Evolutionary conservation across 2,329 filamentous ascomycete genomes (phyloP).

Genomic region (Cladobotryum mycophilum): DNA sequence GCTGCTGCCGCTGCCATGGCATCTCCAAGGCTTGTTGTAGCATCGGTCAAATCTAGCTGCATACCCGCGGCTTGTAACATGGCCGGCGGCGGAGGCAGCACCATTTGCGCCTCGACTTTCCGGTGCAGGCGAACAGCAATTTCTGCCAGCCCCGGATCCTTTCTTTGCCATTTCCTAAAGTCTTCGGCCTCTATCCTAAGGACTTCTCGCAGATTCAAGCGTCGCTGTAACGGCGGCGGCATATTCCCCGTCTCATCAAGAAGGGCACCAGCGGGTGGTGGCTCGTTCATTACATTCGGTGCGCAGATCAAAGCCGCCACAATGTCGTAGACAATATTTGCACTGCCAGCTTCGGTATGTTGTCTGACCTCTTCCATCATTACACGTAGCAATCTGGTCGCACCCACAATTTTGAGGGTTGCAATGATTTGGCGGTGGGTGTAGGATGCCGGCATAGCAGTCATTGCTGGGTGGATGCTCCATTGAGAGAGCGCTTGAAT

Average conservation of each 20-base stretch:
- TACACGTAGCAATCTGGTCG: conserved; percentile 51
- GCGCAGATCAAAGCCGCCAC: conserved; percentile 64
- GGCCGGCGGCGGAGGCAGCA: conserved; percentile 31
- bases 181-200: conserved; percentile 53
- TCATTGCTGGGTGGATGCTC: conserved; percentile 52
- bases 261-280: conserved; percentile 24
- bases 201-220: conserved; percentile 53
- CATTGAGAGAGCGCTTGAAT: conserved; percentile 61
- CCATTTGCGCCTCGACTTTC: conserved; percentile 60
- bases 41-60: conserved; percentile 33
- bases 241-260: conserved; percentile 32
- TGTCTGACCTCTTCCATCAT: conserved; percentile 63
- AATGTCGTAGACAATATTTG: conserved; percentile 60
- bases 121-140: conserved; percentile 56
- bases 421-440: conserved; percentile 65
- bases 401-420: conserved; percentile 55
- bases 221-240: conserved; percentile 35
- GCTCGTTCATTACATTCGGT: conserved; percentile 48
- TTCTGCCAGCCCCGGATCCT: conserved; percentile 53
- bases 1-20: conserved; percentile 37
- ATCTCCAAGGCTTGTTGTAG: conserved; percentile 33
- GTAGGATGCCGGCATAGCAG: conserved; percentile 57
- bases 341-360: conserved; percentile 54
- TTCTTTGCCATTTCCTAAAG: conserved; percentile 49
- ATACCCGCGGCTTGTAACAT: conserved; percentile 39